Evolutionary conservation across 2,329 filamentous ascomycete genomes (phyloP).

Genomic region (Aureobasidium sp.): DNA sequence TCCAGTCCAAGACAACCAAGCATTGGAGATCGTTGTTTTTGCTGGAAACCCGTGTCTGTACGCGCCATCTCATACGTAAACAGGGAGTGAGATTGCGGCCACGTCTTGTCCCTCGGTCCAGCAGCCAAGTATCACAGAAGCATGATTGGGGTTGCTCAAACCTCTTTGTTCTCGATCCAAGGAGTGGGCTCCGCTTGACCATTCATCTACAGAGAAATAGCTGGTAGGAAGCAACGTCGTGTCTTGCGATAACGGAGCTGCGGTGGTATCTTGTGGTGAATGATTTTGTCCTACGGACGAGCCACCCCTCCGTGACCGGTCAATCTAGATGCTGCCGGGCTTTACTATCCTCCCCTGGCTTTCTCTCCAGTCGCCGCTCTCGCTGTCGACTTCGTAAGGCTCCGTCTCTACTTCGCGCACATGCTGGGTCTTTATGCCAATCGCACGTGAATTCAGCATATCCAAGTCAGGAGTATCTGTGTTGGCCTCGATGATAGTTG

Average conservation of each 20-base stretch:
- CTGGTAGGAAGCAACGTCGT: neutral
- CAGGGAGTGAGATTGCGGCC: neutral
- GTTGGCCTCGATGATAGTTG: neutral
- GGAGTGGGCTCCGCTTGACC: neutral
- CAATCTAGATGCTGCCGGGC: neutral
- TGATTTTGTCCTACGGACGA: neutral
- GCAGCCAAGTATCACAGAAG: neutral
- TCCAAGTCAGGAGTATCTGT: neutral
- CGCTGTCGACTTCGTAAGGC: neutral
- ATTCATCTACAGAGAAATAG: neutral
- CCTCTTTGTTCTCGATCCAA: neutral
- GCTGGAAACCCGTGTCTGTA: neutral
- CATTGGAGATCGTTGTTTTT: neutral
- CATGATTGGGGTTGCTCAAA: neutral
- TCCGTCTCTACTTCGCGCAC: neutral
- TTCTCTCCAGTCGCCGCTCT: neutral
- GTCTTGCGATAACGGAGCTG: neutral
- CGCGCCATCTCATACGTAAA: neutral
- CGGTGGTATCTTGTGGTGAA: neutral
- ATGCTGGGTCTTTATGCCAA: neutral
- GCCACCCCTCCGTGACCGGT: neutral
- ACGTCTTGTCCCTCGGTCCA: neutral
- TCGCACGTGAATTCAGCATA: neutral
- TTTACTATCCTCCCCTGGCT: neutral
- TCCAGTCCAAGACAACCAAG: neutral